Base-by-base conservation (phyloP, 164 flowering plant genomes). In the Hamamelis virginiana region DNA sequence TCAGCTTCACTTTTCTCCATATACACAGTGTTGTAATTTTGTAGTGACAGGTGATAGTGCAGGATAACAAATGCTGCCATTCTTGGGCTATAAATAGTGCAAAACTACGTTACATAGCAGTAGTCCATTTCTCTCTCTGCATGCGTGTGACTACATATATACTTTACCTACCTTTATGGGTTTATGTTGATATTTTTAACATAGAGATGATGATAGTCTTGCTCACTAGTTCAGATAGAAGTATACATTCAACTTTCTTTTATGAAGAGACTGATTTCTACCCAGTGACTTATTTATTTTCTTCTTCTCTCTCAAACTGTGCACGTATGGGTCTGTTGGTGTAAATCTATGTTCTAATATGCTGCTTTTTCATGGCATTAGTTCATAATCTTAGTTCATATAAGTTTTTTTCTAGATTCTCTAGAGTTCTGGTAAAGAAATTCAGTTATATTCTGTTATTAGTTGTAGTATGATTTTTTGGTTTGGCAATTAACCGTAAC, bases 11-110 rank as follows among this genome's bases (percentile, higher is more conserved):
- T 28, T 45, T 19, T 50, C 21, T 55, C 26, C 59, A 27, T 19
- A 16, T 70, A 52, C 22, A 66, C 48, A 59, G 60, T 65, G 48
- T 27, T 59, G 62, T 63, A 26, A 48, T 70, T 55, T 58, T 68
- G 61, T 74, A 71, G 75, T 23, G 14, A 67, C 67, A 69, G 69
- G 21, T 9, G 43, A 59, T 64, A 57, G 59, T 27, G 55, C 65
- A 67, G 74, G 61, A 57, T 43, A 58, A n/a, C 45, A 28, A 53
- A 56, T 62, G 55, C 28, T 6, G 45, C 16, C 45, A 18, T 41
- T n/a, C 41, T 57, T 8, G 2, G 25, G 28, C 48, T 57, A 33
- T 33, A 59, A 48, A 58, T 55, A 45, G 27, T 12, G 47, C 44
- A 28, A 55, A 22, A 26, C 64, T 28, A 21, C 46, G 52, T 63